These are phyloP conservation scores for Metschnikowia anglica DNA, from an alignment of 805 yeast species.

Conservation along the genomic window DNA sequence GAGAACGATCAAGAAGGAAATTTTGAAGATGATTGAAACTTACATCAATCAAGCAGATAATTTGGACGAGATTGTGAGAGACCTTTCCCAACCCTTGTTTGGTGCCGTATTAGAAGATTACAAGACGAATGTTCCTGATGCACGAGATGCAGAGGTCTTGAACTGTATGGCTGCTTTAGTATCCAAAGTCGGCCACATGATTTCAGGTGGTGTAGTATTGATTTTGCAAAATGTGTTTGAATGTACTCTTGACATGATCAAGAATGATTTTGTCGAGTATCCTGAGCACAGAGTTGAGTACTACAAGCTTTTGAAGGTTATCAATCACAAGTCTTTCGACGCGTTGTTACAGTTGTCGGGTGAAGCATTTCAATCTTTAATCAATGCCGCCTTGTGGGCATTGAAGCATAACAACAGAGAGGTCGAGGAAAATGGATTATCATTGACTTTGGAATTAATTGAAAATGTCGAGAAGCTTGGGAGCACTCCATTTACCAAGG, in stretches of 20 bases:
- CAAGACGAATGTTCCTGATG: slow-evolving; percentile 85
- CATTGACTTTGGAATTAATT: slow-evolving; percentile 77
- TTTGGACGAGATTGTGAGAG: slow-evolving; percentile 77
- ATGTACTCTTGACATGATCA: slow-evolving; percentile 93
- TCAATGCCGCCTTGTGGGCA: slow-evolving; percentile 97
- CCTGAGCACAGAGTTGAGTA: slow-evolving; percentile 98
- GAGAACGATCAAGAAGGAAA: slow-evolving; percentile 94
- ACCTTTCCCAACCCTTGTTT: slow-evolving; percentile 78
- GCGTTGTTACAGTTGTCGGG: slow-evolving; percentile 88
- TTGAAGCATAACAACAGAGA: slow-evolving; percentile 96
- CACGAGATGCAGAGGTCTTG: slow-evolving; percentile 96
- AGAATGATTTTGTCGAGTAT: slow-evolving; percentile 90
- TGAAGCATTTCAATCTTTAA: slow-evolving; percentile 84
- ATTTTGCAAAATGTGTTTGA: slow-evolving; percentile 90
- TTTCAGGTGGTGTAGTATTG: slow-evolving; percentile 84
- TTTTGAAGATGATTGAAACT: slow-evolving; percentile 82
- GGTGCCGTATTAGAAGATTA: slow-evolving; percentile 88
- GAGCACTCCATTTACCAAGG: slow-evolving; percentile 68
- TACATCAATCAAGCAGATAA: slow-evolving; percentile 86
- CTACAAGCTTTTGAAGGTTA: slow-evolving; percentile 83
- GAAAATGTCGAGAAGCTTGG: slow-evolving; percentile 81
- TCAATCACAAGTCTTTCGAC: slow-evolving; percentile 78
- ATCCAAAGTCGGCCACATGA: slow-evolving; percentile 78
- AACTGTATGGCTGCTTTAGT: slow-evolving; percentile 93
- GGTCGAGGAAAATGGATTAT: slow-evolving; percentile 89